These are phyloP conservation scores for Aspergillus fumigatiaffinis DNA, from an alignment of 2,329 filamentous ascomycete species.

Conservation along the genomic window DNA sequence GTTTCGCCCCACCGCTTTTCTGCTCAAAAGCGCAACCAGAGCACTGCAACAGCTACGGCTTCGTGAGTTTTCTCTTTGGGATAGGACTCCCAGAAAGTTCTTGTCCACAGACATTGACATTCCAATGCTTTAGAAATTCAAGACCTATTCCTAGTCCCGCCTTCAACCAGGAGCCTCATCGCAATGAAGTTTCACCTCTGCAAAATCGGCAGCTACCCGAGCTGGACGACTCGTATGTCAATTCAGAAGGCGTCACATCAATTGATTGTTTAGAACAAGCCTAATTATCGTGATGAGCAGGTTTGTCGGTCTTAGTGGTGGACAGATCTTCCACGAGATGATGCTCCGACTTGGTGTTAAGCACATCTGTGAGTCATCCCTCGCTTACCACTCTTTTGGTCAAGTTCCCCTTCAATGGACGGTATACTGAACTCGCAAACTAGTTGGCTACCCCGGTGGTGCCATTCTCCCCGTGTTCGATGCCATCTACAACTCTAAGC, in stretches of 20 bases:
- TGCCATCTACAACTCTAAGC: constrained; percentile 95
- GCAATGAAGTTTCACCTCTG: constrained; percentile 66
- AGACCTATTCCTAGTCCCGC: constrained; percentile 62
- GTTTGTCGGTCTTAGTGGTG: constrained; percentile 91
- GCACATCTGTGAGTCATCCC: constrained; percentile 73
- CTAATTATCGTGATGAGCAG: constrained; percentile 39
- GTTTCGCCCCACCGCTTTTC: constrained; percentile 45
- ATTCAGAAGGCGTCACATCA: not conserved
- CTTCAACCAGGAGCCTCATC: constrained; percentile 51
- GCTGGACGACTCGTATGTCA: constrained; percentile 75
- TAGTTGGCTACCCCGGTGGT: constrained; percentile 86
- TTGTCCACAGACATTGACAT: constrained; percentile 13
- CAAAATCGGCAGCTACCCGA: constrained; percentile 57
- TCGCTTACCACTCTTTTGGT: not conserved
- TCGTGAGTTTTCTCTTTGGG: constrained; percentile 46
- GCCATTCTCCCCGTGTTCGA: constrained; percentile 98
- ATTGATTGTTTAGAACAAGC: not conserved
- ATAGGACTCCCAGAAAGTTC: not conserved
- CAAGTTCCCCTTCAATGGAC: constrained; percentile 1
- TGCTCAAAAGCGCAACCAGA: constrained; percentile 43
- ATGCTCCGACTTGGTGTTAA: constrained; percentile 91
- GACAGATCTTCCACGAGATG: constrained; percentile 99
- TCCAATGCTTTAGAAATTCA: constrained; percentile 42
- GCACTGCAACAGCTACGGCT: constrained; percentile 48
- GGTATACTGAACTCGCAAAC: constrained; percentile 4